phyloP scores from a whole-genome alignment of 345 rosid genomes.

The Heritiera fomes region DNA sequence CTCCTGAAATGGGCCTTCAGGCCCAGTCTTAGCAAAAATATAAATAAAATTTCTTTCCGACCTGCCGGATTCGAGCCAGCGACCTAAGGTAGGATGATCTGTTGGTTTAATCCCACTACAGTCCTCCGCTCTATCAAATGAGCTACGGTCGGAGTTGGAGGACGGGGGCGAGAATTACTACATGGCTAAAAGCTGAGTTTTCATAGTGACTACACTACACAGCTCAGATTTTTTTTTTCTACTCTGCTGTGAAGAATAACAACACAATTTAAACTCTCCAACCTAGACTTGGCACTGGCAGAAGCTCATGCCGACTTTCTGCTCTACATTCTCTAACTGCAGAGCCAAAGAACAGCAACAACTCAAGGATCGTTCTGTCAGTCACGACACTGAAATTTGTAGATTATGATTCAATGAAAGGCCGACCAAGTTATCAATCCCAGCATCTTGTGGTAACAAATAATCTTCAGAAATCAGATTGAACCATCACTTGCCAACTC shows the following conservation, averaged over 20 bases:
- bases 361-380: not conserved
- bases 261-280: not conserved
- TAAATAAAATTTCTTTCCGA: constrained; percentile 34
- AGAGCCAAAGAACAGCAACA: not conserved
- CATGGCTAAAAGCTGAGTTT: too few species aligned
- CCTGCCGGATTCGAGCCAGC: constrained; percentile 90
- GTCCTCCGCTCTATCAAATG: constrained; percentile 99
- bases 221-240: not conserved
- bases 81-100: constrained; percentile 61
- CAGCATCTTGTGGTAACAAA: not conserved
- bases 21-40: not conserved
- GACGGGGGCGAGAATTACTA: too few species aligned
- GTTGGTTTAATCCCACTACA: constrained; percentile 49
- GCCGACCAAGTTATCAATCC: not conserved
- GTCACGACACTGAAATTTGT: too few species aligned
- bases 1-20: not conserved
- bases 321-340: not conserved
- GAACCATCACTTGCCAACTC: not conserved
- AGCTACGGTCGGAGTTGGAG: constrained; percentile 74
- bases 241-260: not conserved
- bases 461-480: not conserved
- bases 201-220: too few species aligned
- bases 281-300: too few species aligned
- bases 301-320: not conserved
- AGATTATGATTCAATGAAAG: too few species aligned